Base-by-base conservation (phyloP, 257 asterid species). In the Lavandula angustifolia region DNA sequence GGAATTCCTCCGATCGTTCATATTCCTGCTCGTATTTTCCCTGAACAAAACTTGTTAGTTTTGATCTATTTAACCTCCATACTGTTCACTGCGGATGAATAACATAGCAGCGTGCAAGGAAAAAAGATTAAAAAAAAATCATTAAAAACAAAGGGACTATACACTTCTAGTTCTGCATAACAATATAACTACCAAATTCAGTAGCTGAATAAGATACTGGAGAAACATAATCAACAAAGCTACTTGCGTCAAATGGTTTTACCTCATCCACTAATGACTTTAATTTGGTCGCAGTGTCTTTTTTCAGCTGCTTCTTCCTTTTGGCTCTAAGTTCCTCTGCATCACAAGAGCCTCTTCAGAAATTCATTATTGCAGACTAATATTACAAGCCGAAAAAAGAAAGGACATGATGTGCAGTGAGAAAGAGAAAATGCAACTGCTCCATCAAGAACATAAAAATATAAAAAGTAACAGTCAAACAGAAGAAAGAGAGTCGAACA, bases 251-350 rank as follows among this genome's bases (percentile, higher is more conserved):
- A 43, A 66, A 62, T 33, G 40, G 35, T 27, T 59, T 64, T 80
- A 87, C 99, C 88, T 86, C 97, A 59, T 91, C 87, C 41, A 89
- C 99, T 40, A 74, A 61, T 50, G 97, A 87, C 85, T 94, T 94
- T 58, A 90, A 67, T 83, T 87, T 94, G 27, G 82, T 31, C 64
- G 96, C 95, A 52, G 85, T 94, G 75, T 94, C 86, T 68, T 87
- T 90, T 70, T 86, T 92, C 69, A 92, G 85, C 82, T 87, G 88
- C 81, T 89, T 92, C 82, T 90, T 94, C 83, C 97, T 79, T 82
- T 84, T 87, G 49, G 87, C 82, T 68, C 94, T 77, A 68, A 94
- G 91, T 79, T 94, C 97, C 73, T 84, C 97, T 94, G 97, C 79
- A 75, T 66, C 67, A 37, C 54, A 71, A 62, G 41, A 62, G 78